Percentiles rank a stretch among this genome's conserved stretches.
Evolutionary conservation across 1,139 yeast species (phyloP).

Genomic region (Hyphopichia wangnamkhiaoensis): DNA sequence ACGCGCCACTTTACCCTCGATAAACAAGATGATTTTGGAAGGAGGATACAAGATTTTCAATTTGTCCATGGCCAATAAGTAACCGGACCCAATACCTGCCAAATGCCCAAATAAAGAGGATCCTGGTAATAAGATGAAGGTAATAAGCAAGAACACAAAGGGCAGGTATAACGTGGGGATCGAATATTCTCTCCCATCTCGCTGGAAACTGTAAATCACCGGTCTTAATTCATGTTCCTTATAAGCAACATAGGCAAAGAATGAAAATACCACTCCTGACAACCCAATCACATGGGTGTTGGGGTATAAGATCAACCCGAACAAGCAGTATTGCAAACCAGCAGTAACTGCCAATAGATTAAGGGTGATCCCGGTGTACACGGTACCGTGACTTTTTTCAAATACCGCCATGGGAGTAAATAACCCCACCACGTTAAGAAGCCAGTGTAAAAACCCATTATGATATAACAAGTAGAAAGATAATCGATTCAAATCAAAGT

Average conservation of each 20-base stretch:
- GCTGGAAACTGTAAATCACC: slow-evolving; percentile 27
- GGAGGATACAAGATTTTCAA: slow-evolving; percentile 66
- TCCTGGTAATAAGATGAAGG: slow-evolving; percentile 48
- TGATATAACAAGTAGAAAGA: slow-evolving; percentile 81
- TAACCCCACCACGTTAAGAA: slow-evolving; percentile 61
- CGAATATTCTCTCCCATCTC: slow-evolving; percentile 23
- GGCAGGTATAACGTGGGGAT: slow-evolving; percentile 70
- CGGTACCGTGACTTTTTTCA: slow-evolving; percentile 80
- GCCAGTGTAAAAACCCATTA: slow-evolving; percentile 58
- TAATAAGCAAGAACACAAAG: slow-evolving; percentile 50
- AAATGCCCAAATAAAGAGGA: slow-evolving; percentile 76
- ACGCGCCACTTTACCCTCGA: slow-evolving; percentile 56
- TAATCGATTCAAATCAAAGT: slow-evolving; percentile 60
- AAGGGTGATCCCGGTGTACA: slow-evolving; percentile 80
- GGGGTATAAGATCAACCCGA: slow-evolving; percentile 59
- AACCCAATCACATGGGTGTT: slow-evolving; percentile 60
- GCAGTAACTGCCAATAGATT: slow-evolving; percentile 72
- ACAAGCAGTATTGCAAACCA: slow-evolving; percentile 62
- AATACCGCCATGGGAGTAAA: slow-evolving; percentile 65
- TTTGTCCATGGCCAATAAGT: slow-evolving; percentile 55
- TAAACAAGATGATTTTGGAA: slow-evolving; percentile 60
- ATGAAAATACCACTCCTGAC: slow-evolving; percentile 76
- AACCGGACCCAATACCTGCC: slow-evolving; percentile 43
- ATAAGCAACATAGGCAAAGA: slow-evolving; percentile 64
- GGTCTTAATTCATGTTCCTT: slow-evolving; percentile 59